Evolutionary conservation across 2,329 filamentous ascomycete genomes (phyloP).

Genomic region (Pseudogymnoascus sp.): DNA sequence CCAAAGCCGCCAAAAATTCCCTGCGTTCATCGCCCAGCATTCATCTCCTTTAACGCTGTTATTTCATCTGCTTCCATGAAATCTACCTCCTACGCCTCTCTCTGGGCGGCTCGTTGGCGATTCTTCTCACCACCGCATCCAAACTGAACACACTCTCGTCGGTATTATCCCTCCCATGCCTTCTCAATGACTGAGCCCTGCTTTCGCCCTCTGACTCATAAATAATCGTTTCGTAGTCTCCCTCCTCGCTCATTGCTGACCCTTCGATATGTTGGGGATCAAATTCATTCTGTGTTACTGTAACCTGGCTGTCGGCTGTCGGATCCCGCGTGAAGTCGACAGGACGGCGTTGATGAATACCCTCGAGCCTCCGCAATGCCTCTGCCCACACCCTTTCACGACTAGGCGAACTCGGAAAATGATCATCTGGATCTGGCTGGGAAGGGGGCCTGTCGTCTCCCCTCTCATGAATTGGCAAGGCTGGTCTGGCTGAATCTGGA

Average conservation of each 20-base stretch:
- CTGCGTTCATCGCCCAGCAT: not conserved
- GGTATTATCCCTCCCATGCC: not conserved
- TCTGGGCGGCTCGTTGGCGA: not conserved
- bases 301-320: not conserved
- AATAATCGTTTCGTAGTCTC: not conserved
- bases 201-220: not conserved
- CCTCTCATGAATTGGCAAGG: not conserved
- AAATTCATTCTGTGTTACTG: not conserved
- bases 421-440: not conserved
- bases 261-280: not conserved
- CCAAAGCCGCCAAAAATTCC: not conserved
- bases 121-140: conserved; percentile 3
- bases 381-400: conserved; percentile 1
- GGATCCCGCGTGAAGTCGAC: not conserved
- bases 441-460: not conserved
- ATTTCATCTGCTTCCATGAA: not conserved
- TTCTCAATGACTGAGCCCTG: not conserved
- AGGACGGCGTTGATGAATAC: not conserved
- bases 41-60: not conserved
- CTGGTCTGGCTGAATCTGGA: not conserved
- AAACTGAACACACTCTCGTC: not conserved
- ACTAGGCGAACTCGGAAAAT: not conserved
- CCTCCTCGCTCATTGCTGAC: not conserved
- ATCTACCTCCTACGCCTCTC: not conserved
- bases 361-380: not conserved